Conservation (phyloP, 768 basidiomycete species). For the Terana coerulea region DNA sequence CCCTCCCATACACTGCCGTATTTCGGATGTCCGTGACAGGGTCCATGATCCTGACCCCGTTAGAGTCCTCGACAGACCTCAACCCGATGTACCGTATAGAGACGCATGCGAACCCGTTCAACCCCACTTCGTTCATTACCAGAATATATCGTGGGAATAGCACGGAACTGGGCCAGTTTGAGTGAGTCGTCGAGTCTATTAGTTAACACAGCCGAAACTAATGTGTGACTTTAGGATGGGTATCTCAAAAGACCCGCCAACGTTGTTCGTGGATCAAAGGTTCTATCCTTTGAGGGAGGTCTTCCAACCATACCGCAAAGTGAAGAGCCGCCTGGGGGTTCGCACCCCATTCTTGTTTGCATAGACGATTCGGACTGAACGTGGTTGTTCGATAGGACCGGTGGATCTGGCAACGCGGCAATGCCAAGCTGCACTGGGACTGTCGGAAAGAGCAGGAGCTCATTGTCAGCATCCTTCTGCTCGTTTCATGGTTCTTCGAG, state of each 20-base stretch:
- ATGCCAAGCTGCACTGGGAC: conserved; percentile 13
- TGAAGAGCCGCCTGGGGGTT: conserved; percentile 9
- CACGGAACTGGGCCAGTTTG: conserved; percentile 8
- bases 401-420: conserved; percentile 11
- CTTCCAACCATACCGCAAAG: conserved; percentile 12
- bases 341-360: background rate
- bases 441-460: conserved; percentile 4
- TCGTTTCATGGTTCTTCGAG: background rate
- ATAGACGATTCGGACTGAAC: background rate
- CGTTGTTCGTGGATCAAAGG: conserved; percentile 8
- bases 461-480: background rate
- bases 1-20: conserved; percentile 1
- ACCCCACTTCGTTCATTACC: conserved; percentile 11
- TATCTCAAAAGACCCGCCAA: conserved; percentile 10
- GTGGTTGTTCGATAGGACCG: background rate
- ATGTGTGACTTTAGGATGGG: conserved; percentile 8
- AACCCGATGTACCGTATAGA: conserved; percentile 11
- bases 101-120: conserved; percentile 13
- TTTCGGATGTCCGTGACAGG: conserved; percentile 1
- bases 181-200: conserved; percentile 9
- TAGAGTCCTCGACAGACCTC: background rate
- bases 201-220: background rate
- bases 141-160: conserved; percentile 8
- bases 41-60: conserved; percentile 7
- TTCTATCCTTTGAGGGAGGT: conserved; percentile 8